These are phyloP conservation scores for Mitragyna speciosa DNA, from an alignment of 257 asterid species.

Conservation along the genomic window DNA sequence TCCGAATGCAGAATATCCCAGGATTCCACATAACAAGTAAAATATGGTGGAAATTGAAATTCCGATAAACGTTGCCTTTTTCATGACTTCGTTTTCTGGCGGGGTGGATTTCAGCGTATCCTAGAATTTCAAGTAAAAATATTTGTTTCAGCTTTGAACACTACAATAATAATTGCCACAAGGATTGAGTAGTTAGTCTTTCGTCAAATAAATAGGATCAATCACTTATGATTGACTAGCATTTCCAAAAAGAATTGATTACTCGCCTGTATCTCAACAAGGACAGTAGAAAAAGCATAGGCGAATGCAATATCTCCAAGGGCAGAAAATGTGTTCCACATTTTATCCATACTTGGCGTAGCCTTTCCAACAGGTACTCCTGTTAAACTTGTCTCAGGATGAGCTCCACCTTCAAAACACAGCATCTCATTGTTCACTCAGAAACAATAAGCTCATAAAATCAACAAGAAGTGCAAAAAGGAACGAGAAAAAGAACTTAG, in stretches of 20 bases:
- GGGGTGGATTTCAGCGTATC: conserved; percentile 56
- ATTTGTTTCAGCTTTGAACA: background rate
- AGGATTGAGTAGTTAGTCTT: no score
- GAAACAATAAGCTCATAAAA: background rate
- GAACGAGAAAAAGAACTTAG: no score
- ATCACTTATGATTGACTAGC: background rate
- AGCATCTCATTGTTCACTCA: background rate
- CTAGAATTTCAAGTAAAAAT: conserved; percentile 23
- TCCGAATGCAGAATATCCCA: conserved; percentile 79
- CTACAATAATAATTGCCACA: background rate
- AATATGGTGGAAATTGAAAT: conserved; percentile 44
- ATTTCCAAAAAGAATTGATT: background rate
- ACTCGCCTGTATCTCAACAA: conserved; percentile 59
- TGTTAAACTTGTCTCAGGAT: conserved; percentile 41
- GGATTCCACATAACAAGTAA: conserved; percentile 55
- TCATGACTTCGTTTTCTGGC: conserved; percentile 58
- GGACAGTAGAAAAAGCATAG: conserved; percentile 58
- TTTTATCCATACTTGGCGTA: conserved; percentile 42
- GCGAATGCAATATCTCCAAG: conserved; percentile 79
- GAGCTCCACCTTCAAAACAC: conserved; percentile 24
- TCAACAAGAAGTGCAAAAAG: background rate
- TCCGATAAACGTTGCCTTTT: conserved; percentile 41
- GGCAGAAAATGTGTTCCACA: conserved; percentile 63
- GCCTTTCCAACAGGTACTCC: conserved; percentile 46
- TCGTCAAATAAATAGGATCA: no score